A percentile compares a stretch with the other conserved stretches of the same genome.
Conservation (phyloP, 2,329 filamentous ascomycete species). For the Pseudogymnoascus sp. region DNA sequence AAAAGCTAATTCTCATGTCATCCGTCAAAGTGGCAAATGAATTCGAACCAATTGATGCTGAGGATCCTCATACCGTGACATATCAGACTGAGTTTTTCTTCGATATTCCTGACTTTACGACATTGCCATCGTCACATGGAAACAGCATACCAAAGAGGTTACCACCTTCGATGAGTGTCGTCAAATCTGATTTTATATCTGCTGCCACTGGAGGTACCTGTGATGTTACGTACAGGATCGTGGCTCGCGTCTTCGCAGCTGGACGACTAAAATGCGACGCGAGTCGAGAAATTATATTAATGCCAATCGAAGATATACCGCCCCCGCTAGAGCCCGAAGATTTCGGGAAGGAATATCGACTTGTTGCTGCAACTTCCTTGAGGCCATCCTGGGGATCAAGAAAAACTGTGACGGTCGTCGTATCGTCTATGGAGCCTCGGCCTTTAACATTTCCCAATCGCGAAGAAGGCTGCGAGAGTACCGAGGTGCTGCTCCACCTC, state of each 20-base stretch:
- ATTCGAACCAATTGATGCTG: not conserved
- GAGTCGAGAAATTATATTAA: slow-evolving; percentile 5
- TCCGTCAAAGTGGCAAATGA: slow-evolving; percentile 1
- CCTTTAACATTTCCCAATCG: not conserved
- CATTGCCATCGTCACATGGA: not conserved
- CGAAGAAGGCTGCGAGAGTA: slow-evolving; percentile 4
- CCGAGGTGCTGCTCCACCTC: slow-evolving; percentile 2
- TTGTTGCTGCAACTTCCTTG: not conserved
- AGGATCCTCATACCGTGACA: not conserved
- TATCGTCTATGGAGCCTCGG: not conserved
- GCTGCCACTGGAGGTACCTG: not conserved
- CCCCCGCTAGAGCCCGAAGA: slow-evolving; percentile 5
- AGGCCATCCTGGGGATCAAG: not conserved
- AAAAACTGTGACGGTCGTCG: not conserved
- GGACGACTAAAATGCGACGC: not conserved
- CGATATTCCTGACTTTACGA: slow-evolving; percentile 2
- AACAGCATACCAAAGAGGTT: not conserved
- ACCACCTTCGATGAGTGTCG: slow-evolving; percentile 5
- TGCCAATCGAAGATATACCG: slow-evolving; percentile 6
- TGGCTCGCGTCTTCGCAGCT: not conserved
- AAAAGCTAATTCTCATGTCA: slow-evolving; percentile 4
- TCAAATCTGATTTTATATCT: not conserved
- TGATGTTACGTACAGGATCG: not conserved
- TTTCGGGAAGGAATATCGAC: slow-evolving; percentile 6
- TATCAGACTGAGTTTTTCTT: slow-evolving; percentile 6